These are phyloP conservation scores for Hansenula sp. DNA, from an alignment of 1,139 yeast species.

Conservation along the genomic window DNA sequence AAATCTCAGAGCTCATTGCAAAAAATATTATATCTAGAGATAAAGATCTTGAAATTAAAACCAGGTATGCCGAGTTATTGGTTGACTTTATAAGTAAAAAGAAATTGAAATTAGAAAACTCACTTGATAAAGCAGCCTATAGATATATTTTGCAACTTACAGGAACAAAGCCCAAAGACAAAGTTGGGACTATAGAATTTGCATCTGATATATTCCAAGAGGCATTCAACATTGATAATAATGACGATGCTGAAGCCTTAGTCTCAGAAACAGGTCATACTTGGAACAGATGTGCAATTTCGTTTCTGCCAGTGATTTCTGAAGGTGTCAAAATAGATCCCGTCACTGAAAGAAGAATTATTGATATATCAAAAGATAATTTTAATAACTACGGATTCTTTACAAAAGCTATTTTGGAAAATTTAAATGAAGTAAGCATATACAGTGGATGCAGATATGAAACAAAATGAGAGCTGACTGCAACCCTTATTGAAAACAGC, in stretches of 20 bases:
- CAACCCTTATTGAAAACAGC: too few relatives aligned
- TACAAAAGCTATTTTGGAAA: not conserved
- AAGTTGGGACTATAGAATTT: constrained; percentile 12
- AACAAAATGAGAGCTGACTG: too few relatives aligned
- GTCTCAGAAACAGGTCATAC: constrained; percentile 24
- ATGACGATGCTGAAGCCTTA: constrained; percentile 16
- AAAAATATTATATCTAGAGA: constrained; percentile 23
- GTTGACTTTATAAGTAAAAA: constrained; percentile 24
- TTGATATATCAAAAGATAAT: constrained; percentile 26
- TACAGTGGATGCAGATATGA: constrained; percentile 5
- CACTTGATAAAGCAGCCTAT: constrained; percentile 27
- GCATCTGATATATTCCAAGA: constrained; percentile 28
- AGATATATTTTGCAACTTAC: constrained; percentile 20
- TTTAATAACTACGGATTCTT: constrained; percentile 5
- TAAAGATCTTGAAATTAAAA: constrained; percentile 15
- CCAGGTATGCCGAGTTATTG: constrained; percentile 21
- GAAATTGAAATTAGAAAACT: constrained; percentile 17
- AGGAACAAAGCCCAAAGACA: constrained; percentile 5
- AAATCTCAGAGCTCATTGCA: constrained; percentile 19
- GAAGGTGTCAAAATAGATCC: constrained; percentile 31
- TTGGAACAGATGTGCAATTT: constrained; percentile 33
- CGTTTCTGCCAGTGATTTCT: constrained; percentile 31
- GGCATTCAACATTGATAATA: constrained; percentile 21
- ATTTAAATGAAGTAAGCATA: constrained; percentile 2
- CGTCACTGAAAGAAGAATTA: constrained; percentile 28